Evolutionary conservation across 495 filamentous ascomycete species (phyloP).

Genomic region (Chaetomium tenue): DNA sequence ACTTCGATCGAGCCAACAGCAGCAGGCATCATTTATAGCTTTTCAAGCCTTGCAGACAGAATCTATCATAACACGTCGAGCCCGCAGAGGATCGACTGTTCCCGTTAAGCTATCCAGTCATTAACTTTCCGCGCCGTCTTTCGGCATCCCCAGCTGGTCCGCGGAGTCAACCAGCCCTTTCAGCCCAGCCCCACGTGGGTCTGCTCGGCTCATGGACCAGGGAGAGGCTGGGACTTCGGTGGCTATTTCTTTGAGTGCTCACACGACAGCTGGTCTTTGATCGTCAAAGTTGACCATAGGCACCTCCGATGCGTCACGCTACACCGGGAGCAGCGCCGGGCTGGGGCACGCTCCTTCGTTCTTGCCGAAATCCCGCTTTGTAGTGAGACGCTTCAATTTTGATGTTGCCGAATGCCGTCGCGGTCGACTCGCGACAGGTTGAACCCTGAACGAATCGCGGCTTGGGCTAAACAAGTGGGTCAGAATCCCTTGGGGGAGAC

Average conservation of each 20-base stretch:
- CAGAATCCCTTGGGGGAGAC: neutral
- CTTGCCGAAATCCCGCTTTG: neutral
- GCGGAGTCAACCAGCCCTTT: neutral
- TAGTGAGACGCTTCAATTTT: no score
- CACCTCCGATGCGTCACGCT: no score
- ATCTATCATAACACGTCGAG: neutral
- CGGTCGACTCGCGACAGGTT: neutral
- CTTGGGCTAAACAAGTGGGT: neutral
- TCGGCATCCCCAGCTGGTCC: neutral
- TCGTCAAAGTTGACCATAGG: no score
- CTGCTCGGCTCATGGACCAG: neutral
- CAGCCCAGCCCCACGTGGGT: slow-evolving; percentile 3
- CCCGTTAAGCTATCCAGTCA: neutral
- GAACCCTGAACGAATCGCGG: neutral
- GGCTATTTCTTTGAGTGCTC: neutral
- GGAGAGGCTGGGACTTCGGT: neutral
- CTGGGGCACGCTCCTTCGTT: neutral
- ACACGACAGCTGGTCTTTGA: neutral
- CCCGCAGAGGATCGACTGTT: neutral
- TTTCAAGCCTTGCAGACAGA: neutral
- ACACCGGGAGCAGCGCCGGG: neutral
- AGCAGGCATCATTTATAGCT: neutral
- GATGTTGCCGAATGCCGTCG: slow-evolving; percentile 2
- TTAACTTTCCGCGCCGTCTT: neutral
- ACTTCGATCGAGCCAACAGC: neutral